A percentile compares a stretch with the other conserved stretches of the same genome.
Conservation (phyloP, 2,329 filamentous ascomycete species). For the Hypoxylon rubiginosum region DNA sequence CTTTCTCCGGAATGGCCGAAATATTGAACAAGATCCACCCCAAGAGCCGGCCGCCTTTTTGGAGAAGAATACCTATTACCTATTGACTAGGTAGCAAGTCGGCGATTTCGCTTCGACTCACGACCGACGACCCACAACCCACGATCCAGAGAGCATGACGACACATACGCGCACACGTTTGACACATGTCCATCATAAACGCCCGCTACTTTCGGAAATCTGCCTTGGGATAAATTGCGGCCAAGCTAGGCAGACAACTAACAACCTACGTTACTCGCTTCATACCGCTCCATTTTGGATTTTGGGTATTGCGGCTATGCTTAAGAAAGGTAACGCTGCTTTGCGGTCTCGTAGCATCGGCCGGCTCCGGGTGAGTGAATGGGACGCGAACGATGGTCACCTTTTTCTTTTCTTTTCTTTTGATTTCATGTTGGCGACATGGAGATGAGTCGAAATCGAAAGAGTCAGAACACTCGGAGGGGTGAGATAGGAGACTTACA, state of each 20-base stretch:
- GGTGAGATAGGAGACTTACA: neutral
- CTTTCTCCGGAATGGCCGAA: slow-evolving; percentile 42
- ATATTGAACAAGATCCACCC: slow-evolving; percentile 7
- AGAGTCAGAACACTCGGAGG: neutral
- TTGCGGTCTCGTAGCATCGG: neutral
- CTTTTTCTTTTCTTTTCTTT: neutral
- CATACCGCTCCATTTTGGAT: slow-evolving; percentile 5
- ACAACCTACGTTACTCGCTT: neutral
- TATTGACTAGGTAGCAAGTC: no score
- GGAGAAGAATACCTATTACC: neutral
- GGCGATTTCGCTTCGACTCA: no score
- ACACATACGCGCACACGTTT: neutral
- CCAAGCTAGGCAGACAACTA: neutral
- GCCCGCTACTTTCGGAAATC: slow-evolving; percentile 24
- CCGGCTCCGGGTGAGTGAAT: neutral
- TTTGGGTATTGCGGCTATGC: slow-evolving; percentile 27
- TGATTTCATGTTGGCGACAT: slow-evolving; percentile 10
- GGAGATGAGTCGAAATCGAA: slow-evolving; percentile 6
- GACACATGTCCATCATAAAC: neutral
- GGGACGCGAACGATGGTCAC: slow-evolving; percentile 4
- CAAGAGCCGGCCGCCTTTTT: neutral
- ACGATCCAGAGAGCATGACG: slow-evolving; percentile 1
- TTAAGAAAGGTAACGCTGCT: neutral
- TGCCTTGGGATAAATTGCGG: slow-evolving; percentile 34
- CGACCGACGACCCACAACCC: no score